phyloP scores from a whole-genome alignment of 1,284 basidiomycete genomes.

The Acaromyces ingoldii region DNA sequence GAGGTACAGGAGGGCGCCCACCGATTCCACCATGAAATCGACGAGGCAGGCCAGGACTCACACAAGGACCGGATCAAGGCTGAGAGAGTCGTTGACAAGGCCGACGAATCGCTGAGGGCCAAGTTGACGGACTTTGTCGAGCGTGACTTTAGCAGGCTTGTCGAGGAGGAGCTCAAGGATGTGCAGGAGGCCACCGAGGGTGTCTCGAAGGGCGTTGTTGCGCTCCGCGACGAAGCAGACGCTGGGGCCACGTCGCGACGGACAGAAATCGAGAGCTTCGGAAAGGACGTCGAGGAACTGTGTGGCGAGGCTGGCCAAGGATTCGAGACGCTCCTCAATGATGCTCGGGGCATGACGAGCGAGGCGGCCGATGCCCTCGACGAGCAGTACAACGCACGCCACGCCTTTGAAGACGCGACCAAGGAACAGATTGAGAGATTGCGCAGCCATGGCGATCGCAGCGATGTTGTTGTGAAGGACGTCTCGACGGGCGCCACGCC shows the following conservation, averaged over 20 bases:
- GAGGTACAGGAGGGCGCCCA: neutral
- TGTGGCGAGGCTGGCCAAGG: neutral
- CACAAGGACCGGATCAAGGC: slow-evolving; percentile 9
- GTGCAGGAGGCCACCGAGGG: neutral
- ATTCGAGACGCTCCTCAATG: neutral
- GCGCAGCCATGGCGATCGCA: slow-evolving; percentile 6
- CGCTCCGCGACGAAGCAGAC: neutral
- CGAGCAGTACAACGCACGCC: neutral
- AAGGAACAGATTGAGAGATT: neutral
- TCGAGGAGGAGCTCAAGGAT: neutral
- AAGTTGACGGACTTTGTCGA: too few species aligned
- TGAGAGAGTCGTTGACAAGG: neutral
- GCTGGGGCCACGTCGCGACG: neutral
- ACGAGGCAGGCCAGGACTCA: slow-evolving; percentile 13
- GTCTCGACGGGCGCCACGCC: slow-evolving; percentile 35
- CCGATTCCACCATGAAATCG: slow-evolving; percentile 3
- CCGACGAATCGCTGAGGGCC: neutral
- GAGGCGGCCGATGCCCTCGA: neutral
- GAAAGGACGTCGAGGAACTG: neutral
- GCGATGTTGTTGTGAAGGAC: slow-evolving; percentile 15
- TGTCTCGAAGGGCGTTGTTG: too few species aligned
- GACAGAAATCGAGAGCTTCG: neutral
- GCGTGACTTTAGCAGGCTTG: too few species aligned
- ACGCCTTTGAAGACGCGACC: neutral
- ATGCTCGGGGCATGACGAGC: neutral